A percentile compares a stretch with the other conserved stretches of the same genome.
These are phyloP conservation scores for Shiraia sp. DNA, from an alignment of 2,329 filamentous ascomycete species.

Conservation along the genomic window DNA sequence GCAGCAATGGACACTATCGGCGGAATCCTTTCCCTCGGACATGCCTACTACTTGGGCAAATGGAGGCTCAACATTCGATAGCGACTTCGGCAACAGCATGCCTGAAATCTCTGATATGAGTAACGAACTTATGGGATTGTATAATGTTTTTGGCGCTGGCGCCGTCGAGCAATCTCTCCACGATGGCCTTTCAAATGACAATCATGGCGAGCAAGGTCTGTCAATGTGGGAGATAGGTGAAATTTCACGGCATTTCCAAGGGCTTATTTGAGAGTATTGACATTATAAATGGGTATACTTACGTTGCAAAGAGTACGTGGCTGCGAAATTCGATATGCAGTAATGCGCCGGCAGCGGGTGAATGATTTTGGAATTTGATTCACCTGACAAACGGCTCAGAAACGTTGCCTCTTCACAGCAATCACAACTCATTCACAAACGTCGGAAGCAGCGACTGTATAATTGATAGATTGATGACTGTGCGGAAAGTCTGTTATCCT, in stretches of 20 bases:
- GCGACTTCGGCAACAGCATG: constrained; percentile 5
- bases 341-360: too few relatives aligned
- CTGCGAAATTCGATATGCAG: too few relatives aligned
- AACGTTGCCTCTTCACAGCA: constrained; percentile 3
- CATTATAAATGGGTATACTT: too few relatives aligned
- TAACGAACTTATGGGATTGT: constrained; percentile 9
- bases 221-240: constrained; percentile 11
- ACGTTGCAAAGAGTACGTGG: too few relatives aligned
- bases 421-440: constrained; percentile 9
- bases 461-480: neutral
- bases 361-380: too few relatives aligned
- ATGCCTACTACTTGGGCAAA: constrained; percentile 4
- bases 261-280: constrained; percentile 6
- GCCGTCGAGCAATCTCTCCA: constrained; percentile 1
- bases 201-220: constrained; percentile 9
- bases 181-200: constrained; percentile 1
- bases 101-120: constrained; percentile 18
- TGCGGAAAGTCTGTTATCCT: neutral
- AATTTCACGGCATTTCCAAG: constrained; percentile 15
- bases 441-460: neutral
- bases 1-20: neutral
- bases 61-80: constrained; percentile 2
- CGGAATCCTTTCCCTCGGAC: neutral
- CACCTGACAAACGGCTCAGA: too few relatives aligned
- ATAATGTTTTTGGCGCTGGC: constrained; percentile 9